A percentile compares a stretch with the other conserved stretches of the same genome.
Evolutionary conservation across 208 protist genomes (phyloP).

Genomic region (Acanthamoeba royreba): DNA sequence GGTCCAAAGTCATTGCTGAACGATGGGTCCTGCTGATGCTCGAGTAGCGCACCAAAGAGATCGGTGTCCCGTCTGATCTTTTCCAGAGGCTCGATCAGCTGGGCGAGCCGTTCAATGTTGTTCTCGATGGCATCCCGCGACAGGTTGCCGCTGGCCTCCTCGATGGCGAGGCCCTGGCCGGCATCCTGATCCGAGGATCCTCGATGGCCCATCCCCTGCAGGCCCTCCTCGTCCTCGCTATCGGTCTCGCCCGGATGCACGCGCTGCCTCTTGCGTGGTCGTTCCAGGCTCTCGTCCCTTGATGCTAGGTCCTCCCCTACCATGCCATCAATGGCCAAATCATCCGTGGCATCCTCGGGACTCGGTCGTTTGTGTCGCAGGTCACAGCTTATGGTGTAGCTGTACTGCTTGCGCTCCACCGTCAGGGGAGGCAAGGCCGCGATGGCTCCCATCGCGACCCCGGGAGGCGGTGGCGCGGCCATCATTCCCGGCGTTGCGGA

Average conservation of each 20-base stretch:
- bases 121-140: background rate
- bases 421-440: no score
- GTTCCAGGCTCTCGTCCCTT: background rate
- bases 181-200: no score
- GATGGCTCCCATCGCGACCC: no score
- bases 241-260: background rate
- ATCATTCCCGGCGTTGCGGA: no score
- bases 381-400: background rate
- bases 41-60: background rate
- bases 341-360: background rate
- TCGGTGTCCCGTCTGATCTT: background rate
- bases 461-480: no score
- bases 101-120: background rate
- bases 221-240: background rate
- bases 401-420: background rate
- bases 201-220: background rate
- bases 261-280: background rate
- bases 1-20: background rate
- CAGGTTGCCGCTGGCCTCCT: no score
- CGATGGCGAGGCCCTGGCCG: no score
- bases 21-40: no score
- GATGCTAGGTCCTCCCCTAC: background rate
- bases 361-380: background rate
- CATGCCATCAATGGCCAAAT: no score
- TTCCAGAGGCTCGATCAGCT: background rate